Evolutionary conservation across 148 eudicot species (phyloP).

Genomic region (Drosera capensis): DNA sequence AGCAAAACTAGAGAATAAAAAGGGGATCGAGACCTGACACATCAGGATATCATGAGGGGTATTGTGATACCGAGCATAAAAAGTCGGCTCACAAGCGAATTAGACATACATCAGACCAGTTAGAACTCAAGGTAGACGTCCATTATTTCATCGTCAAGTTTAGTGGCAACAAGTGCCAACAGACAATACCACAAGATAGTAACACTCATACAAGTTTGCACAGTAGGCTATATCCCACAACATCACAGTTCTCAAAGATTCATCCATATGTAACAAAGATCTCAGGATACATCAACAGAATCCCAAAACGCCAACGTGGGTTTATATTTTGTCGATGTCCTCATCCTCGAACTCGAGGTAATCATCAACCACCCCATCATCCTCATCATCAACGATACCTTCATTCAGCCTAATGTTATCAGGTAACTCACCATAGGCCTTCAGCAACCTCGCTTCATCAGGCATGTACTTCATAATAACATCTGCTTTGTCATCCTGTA

Average conservation of each 20-base stretch:
- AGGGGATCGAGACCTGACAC: no score
- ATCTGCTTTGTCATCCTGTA: constrained; percentile 10
- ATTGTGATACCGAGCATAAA: no score
- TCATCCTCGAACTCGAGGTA: constrained; percentile 86
- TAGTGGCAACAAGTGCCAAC: background rate
- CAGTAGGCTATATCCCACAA: background rate
- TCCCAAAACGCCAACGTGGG: background rate
- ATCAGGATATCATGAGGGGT: no score
- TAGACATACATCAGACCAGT: background rate
- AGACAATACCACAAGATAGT: background rate
- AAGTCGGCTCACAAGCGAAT: no score
- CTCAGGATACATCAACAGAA: background rate
- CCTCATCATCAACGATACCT: constrained; percentile 74
- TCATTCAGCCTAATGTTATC: constrained; percentile 51
- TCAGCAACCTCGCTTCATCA: constrained; percentile 37
- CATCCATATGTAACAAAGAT: background rate
- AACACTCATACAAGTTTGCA: background rate
- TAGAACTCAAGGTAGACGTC: background rate
- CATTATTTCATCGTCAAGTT: background rate
- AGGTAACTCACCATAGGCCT: constrained; percentile 61
- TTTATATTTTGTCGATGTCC: constrained; percentile 73
- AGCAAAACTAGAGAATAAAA: no score
- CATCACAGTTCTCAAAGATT: no score
- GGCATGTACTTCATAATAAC: constrained; percentile 18
- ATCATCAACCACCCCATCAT: constrained; percentile 46